Base-by-base conservation (phyloP, 768 basidiomycete genomes). In the Xerocomus brunneocitrinus region DNA sequence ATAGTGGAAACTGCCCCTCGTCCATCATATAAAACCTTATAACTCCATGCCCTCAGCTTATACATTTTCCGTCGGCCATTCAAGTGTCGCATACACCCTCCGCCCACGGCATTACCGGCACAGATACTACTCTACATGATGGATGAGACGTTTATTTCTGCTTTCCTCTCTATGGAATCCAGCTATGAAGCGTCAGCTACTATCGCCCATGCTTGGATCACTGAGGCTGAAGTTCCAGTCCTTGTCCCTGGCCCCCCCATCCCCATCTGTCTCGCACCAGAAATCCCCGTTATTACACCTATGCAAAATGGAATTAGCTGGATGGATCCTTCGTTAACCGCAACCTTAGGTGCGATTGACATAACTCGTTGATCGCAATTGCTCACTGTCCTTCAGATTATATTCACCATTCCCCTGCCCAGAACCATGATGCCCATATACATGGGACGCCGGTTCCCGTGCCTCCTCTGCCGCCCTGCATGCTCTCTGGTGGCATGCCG, bases 301-400 rank as follows among this genome's bases (percentile, higher is more conserved):
- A 6, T 42, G 24, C 56, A 25, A 6, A 14, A 25, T 8, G 39
- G 47, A 31, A 35, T 24, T n/a, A 32, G 4, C 19, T 58, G 57
- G 50, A 28, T 10, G 34, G 47, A 41, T 28, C 27, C 55, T 39
- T 49, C 47, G 27, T 14, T 38, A 9, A 22, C 9, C 16, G 39
- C 22, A 9, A 8, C 39, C 39, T 19, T 19, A 24, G 39, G 39
- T 40, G 19, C 39, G 22, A 22, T 10, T n/a, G 8, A 24, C 19
- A 40, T 24, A 19, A 5, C 19, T n/a, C 16, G n/a, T 36, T 32
- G 42, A 19, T 9, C 22, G 24, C 31, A 35, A 14, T 27, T 14
- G n/a, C 35, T 46, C 13, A 58, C 32, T 16, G 22, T 36, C 16
- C 25, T 43, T 35, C 22, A 58, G 58, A 27, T 28, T 6, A 34